Percentiles rank a stretch among this genome's conserved stretches.
phyloP scores from a whole-genome alignment of 2,329 filamentous ascomycete species.

The Pezicula neosporulosa region DNA sequence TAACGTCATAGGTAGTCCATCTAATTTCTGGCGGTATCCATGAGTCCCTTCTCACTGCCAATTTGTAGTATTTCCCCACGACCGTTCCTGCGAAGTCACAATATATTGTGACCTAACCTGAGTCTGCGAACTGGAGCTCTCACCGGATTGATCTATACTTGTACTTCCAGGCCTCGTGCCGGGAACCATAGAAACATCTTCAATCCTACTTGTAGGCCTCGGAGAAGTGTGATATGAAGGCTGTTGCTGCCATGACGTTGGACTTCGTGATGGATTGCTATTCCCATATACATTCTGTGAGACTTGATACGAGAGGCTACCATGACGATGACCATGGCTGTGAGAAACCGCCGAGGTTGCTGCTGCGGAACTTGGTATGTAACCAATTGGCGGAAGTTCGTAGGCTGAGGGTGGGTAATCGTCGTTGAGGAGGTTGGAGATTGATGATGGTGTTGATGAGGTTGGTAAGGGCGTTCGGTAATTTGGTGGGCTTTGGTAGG shows the following conservation, averaged over 20 bases:
- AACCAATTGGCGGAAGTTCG: not conserved
- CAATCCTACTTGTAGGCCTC: not conserved
- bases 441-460: not conserved
- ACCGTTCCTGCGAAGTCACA: not conserved
- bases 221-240: not conserved
- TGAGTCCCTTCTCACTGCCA: not conserved
- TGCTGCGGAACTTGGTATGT: not conserved
- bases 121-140: not conserved
- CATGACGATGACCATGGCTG: too few species aligned
- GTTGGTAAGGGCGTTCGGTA: not conserved
- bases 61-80: not conserved
- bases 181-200: not conserved
- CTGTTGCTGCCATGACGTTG: not conserved
- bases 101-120: not conserved
- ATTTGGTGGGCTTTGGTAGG: not conserved
- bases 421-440: not conserved
- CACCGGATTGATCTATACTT: too few species aligned
- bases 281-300: not conserved
- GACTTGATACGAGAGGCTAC: too few species aligned
- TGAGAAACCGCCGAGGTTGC: too few species aligned
- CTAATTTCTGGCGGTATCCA: too few species aligned
- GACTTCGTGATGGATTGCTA: not conserved
- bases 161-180: too few species aligned
- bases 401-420: not conserved
- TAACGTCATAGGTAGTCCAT: too few species aligned